phyloP scores from a whole-genome alignment of 257 asterid species.

The Solanum paucissectum region DNA sequence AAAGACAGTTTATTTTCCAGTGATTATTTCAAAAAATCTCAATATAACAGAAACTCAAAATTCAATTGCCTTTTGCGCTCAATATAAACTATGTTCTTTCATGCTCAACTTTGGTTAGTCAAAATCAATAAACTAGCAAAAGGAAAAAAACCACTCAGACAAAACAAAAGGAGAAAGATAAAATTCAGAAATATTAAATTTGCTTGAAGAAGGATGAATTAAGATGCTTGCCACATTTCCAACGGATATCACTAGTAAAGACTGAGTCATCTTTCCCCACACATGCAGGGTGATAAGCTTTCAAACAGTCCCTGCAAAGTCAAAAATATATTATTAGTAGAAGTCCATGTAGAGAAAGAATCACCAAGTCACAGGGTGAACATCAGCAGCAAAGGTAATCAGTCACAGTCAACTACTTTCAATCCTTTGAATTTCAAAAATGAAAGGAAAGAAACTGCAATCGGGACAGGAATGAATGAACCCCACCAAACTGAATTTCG shows the following conservation, averaged over 20 bases:
- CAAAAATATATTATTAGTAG: background rate
- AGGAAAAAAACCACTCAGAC: background rate
- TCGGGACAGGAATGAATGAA: background rate
- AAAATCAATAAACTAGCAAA: background rate
- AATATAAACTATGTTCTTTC: background rate
- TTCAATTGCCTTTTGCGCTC: background rate
- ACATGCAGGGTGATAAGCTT: conserved; percentile 62
- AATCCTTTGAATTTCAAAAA: background rate
- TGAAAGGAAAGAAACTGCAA: background rate
- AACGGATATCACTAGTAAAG: conserved; percentile 22
- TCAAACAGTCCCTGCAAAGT: conserved; percentile 59
- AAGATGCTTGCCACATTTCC: conserved; percentile 56
- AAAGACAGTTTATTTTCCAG: background rate
- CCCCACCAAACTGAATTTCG: background rate
- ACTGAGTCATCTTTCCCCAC: conserved; percentile 40
- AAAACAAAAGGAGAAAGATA: background rate
- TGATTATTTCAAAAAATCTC: background rate
- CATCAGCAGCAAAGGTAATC: background rate
- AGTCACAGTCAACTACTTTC: background rate
- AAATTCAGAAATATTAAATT: background rate
- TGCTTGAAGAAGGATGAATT: background rate
- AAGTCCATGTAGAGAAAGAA: background rate
- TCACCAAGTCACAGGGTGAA: background rate
- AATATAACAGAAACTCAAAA: background rate
- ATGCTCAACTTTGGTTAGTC: background rate